phyloP scores from a whole-genome alignment of 305 asterid genomes.

The Fraxinus albicans region DNA sequence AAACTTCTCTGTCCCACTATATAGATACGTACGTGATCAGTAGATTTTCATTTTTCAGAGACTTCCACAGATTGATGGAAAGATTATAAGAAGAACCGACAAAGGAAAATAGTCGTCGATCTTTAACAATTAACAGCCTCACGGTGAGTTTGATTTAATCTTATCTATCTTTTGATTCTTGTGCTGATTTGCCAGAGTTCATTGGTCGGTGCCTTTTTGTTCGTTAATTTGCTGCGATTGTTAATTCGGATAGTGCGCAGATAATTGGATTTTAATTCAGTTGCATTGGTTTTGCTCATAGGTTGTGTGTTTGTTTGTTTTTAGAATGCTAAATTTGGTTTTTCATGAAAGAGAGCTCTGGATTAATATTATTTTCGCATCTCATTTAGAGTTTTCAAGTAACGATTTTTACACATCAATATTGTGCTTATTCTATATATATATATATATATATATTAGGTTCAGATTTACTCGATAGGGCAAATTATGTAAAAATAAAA shows the following conservation, averaged over 20 bases:
- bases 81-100: too few species aligned
- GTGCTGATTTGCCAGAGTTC: background rate
- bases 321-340: background rate
- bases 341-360: background rate
- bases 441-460: background rate
- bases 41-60: too few species aligned
- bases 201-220: background rate
- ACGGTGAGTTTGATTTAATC: background rate
- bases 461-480: background rate
- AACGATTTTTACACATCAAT: background rate
- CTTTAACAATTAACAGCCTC: background rate
- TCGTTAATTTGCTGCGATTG: background rate
- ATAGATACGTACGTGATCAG: too few species aligned
- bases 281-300: background rate
- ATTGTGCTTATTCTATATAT: background rate
- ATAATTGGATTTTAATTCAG: background rate
- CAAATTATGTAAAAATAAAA: background rate
- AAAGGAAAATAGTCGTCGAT: background rate
- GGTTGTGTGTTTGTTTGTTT: background rate
- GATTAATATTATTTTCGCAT: background rate
- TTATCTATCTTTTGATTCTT: background rate
- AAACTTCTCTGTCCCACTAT: too few species aligned
- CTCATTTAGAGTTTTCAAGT: background rate
- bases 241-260: background rate
- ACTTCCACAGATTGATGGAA: too few species aligned